phyloP scores from a whole-genome alignment of 805 yeast species.

The Starmera quercuum region DNA sequence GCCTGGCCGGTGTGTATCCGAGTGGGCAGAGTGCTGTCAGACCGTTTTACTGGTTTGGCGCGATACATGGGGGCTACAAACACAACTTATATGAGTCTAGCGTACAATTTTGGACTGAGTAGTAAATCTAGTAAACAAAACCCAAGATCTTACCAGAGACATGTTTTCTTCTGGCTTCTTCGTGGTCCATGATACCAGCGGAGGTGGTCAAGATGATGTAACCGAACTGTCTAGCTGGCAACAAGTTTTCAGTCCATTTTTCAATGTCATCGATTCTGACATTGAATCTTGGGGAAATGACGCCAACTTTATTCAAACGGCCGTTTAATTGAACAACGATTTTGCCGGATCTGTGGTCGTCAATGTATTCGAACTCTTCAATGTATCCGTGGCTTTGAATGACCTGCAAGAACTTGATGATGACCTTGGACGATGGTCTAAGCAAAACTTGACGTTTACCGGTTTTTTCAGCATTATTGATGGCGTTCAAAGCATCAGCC shows the following conservation, averaged over 20 bases:
- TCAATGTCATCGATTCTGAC: constrained; percentile 92
- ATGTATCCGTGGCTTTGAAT: constrained; percentile 95
- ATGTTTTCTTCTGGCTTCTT: constrained; percentile 99
- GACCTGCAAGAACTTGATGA: constrained; percentile 92
- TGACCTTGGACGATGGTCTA: constrained; percentile 98
- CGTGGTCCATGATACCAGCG: constrained; percentile 99
- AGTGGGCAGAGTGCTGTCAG: no score
- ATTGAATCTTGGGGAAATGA: constrained; percentile 97
- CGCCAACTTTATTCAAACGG: constrained; percentile 98
- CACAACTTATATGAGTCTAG: no score
- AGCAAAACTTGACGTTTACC: constrained; percentile 98
- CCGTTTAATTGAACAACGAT: constrained; percentile 95
- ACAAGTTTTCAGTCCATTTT: constrained; percentile 97
- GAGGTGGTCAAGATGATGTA: constrained; percentile 96
- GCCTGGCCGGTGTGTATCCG: no score
- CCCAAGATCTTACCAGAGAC: constrained; percentile 98
- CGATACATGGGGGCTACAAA: no score
- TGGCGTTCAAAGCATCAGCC: constrained; percentile 97
- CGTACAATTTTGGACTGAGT: no score
- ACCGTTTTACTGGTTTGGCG: no score
- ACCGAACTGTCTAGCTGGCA: constrained; percentile 99
- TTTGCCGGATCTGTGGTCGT: constrained; percentile 98
- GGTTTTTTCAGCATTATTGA: constrained; percentile 98
- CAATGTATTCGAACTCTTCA: constrained; percentile 97
- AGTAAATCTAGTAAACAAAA: constrained; percentile 96